Evolutionary conservation across 768 basidiomycete genomes (phyloP).

Genomic region (Royoungia palumana): DNA sequence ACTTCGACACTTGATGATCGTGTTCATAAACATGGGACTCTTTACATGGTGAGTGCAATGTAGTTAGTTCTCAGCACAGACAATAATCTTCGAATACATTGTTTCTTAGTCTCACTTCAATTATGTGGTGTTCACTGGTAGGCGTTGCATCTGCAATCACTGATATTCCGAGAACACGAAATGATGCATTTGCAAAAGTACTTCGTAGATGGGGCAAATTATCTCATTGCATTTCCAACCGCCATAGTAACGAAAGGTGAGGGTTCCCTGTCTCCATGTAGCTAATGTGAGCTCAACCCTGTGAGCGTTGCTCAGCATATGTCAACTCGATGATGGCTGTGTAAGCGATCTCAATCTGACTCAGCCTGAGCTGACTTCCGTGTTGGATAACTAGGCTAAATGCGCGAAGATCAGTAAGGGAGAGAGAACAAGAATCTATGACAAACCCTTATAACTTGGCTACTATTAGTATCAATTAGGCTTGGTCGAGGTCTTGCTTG

Average conservation of each 20-base stretch:
- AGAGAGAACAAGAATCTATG: background rate
- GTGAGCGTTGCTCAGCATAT: conserved; percentile 1
- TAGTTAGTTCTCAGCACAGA: no score
- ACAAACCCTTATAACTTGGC: background rate
- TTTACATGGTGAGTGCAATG: conserved; percentile 6
- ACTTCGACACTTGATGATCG: conserved; percentile 10
- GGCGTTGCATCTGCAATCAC: background rate
- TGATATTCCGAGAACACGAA: background rate
- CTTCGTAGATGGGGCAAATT: background rate
- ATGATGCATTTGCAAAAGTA: background rate
- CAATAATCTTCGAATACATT: background rate
- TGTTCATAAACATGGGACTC: conserved; percentile 14
- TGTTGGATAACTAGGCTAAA: conserved; percentile 4
- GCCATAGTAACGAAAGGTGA: conserved; percentile 5
- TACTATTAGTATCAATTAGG: background rate
- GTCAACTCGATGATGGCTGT: conserved; percentile 15
- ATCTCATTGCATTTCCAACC: conserved; percentile 1
- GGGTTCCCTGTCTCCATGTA: background rate
- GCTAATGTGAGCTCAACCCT: background rate
- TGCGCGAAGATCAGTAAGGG: conserved; percentile 4
- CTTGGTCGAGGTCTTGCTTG: no score
- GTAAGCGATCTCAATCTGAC: background rate
- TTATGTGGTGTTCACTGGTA: conserved; percentile 8
- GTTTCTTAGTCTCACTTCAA: background rate
- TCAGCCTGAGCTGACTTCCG: no score